Evolutionary conservation across 164 flowering plant genomes (phyloP).

Genomic region (Buxus sempervirens): DNA sequence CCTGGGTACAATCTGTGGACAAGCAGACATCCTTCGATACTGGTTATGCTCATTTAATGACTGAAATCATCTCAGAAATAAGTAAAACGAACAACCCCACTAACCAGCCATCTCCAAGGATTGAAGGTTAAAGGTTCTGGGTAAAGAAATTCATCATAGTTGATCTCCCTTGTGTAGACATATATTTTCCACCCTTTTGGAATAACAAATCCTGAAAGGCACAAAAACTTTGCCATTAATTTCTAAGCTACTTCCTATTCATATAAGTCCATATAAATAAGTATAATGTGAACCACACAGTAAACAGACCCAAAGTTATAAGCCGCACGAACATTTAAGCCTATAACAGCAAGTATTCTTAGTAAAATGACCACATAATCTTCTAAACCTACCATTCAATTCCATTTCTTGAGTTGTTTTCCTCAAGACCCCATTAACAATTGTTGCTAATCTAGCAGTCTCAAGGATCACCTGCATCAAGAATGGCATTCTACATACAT

Average conservation of each 20-base stretch:
- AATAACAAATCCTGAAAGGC: conserved; percentile 38
- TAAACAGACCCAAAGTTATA: too few species aligned
- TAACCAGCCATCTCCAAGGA: conserved; percentile 69
- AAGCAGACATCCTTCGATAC: too few species aligned
- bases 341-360: too few species aligned
- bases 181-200: conserved; percentile 64
- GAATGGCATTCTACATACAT: not conserved
- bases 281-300: too few species aligned
- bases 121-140: conserved; percentile 48
- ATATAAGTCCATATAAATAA: too few species aligned
- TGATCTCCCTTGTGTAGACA: conserved; percentile 46
- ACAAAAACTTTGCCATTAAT: not conserved
- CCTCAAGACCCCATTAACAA: not conserved
- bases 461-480: not conserved
- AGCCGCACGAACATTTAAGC: too few species aligned
- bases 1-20: too few species aligned
- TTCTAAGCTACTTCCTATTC: too few species aligned
- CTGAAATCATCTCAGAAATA: not conserved
- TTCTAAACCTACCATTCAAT: not conserved
- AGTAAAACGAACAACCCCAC: conserved; percentile 7
- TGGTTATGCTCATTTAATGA: not conserved
- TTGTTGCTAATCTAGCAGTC: not conserved
- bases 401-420: not conserved
- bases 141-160: conserved; percentile 44
- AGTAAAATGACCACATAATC: too few species aligned